Evolutionary conservation across 805 yeast species (phyloP), one percentile per base, ranked within the genome.

Genomic region (Suhomyces canberraensis): DNA sequence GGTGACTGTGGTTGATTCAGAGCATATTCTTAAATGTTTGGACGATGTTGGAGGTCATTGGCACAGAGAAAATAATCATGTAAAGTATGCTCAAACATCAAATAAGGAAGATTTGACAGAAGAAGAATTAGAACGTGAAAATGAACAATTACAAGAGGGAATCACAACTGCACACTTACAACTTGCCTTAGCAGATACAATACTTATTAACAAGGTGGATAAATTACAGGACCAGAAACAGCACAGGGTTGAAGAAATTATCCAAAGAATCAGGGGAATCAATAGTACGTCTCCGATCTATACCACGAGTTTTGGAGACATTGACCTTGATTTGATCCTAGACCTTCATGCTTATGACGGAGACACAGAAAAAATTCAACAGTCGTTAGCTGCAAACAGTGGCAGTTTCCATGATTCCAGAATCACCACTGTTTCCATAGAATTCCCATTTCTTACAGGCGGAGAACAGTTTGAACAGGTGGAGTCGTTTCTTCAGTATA

Each of bases 141-240:
- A 50, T 13, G 47, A 60, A 8, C 62, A 67, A 22, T 39, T 65
- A 5, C 46, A 59, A 14, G 59, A 61, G 29, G 79, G 77, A 4
- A 53, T 79, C 11, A 82, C 95, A 0, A 83, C 95, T 2, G 97
- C 98, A 0, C 89, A 84, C 54, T 67, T 87, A 21, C 98, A 93
- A 62, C 74, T 93, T 15, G 95, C 96, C 0, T 64, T 89, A 54
- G 96, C 97, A 0, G 98, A 93, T 58, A 78, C 78, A 4, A 69
- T 93, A 0, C 51, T 93, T 8, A 45, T 93, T 41, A 93, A 93
- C 61, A 93, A 93, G 58, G 59, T 76, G 28, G 98, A 93, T 51
- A 69, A 46, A 33, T 38, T 63, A 3, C 57, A 64, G 7, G 41
- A 46, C 4, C 45, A 52, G 7, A 51, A 65, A 8, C 34, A 33